A percentile compares a stretch with the other conserved stretches of the same genome.
Evolutionary conservation across 495 filamentous ascomycete genomes (phyloP).

Genomic region (Aspergillus sparsus): DNA sequence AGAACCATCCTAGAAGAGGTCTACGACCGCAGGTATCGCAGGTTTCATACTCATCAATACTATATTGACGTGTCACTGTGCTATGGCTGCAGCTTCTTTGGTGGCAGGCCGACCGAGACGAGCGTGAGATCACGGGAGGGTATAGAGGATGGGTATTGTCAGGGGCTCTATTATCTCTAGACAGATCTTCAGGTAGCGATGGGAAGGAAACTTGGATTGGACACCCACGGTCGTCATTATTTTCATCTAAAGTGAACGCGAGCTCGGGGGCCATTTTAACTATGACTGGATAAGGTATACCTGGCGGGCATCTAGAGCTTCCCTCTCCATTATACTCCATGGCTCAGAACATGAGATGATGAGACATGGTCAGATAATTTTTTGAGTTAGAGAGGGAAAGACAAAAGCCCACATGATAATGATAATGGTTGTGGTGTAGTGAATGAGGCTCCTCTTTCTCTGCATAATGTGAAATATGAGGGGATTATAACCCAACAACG

Average conservation of each 20-base stretch:
- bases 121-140: constrained; percentile 4
- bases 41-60: constrained; percentile 19
- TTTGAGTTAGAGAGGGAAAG: background rate
- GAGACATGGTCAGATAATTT: background rate
- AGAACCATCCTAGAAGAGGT: constrained; percentile 63
- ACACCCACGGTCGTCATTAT: background rate
- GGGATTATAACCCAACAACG: background rate
- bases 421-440: background rate
- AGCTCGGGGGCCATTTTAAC: constrained; percentile 4
- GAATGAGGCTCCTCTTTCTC: background rate
- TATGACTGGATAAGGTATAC: constrained; percentile 4
- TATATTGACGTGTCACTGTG: constrained; percentile 17
- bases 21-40: constrained; percentile 55
- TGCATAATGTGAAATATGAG: background rate
- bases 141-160: background rate
- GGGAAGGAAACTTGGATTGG: background rate
- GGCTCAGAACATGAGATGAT: background rate
- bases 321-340: constrained; percentile 4
- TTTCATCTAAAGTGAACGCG: background rate
- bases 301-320: background rate
- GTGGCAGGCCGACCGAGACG: constrained; percentile 1
- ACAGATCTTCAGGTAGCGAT: background rate
- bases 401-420: background rate
- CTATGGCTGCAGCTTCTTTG: constrained; percentile 21
- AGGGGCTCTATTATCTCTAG: background rate